These are phyloP conservation scores for Fraxinus xanthoxyloides DNA, from an alignment of 305 asterid species.

Conservation along the genomic window DNA sequence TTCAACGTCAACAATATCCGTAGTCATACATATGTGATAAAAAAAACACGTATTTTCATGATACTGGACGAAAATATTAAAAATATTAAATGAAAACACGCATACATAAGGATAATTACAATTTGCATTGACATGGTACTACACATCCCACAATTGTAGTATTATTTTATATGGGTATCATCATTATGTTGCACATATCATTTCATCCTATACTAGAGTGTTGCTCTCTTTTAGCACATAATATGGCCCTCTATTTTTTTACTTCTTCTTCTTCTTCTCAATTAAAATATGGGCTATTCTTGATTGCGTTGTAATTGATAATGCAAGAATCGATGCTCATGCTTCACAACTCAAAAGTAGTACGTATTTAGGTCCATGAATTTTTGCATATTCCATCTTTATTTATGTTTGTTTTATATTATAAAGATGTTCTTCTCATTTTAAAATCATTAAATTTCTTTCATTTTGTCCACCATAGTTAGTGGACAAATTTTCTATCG, in stretches of 20 bases:
- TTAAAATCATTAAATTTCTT: not conserved
- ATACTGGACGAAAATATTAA: not conserved
- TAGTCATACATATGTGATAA: not conserved
- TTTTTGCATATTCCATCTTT: not conserved
- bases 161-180: not conserved
- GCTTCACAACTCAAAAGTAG: constrained; percentile 44
- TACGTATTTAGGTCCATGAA: not conserved
- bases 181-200: constrained; percentile 12
- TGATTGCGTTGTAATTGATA: not conserved
- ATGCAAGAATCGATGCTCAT: constrained; percentile 20
- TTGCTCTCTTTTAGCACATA: not conserved
- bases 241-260: not conserved
- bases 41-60: not conserved
- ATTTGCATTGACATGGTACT: not conserved
- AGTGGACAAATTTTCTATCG: not conserved
- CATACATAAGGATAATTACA: not conserved
- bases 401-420: not conserved
- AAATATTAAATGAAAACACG: not conserved
- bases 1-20: too few relatives aligned
- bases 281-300: constrained; percentile 10
- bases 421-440: not conserved
- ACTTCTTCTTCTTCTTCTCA: not conserved
- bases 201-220: not conserved
- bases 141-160: not conserved
- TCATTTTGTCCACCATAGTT: not conserved